Evolutionary conservation across 306 rosid genomes (phyloP).

Genomic region (Malus asiatica): DNA sequence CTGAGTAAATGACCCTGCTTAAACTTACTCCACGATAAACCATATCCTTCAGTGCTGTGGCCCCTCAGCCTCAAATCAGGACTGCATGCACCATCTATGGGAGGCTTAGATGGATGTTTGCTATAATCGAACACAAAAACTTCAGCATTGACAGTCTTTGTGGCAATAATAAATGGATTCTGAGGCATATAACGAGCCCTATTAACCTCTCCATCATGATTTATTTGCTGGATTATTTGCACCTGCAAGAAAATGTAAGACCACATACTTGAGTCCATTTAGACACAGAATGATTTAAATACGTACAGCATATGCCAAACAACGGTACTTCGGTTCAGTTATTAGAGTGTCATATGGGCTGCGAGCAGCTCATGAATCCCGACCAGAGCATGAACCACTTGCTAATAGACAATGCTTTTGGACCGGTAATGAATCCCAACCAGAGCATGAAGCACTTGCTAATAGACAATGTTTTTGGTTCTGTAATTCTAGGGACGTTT

Average conservation of each 20-base stretch:
- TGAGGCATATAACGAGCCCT: conserved; percentile 97
- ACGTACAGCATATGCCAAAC: neutral
- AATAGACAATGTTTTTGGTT: too few relatives aligned
- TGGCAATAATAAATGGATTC: conserved; percentile 76
- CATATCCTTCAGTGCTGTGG: conserved; percentile 94
- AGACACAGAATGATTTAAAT: neutral
- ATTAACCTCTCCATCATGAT: conserved; percentile 97
- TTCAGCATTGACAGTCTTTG: conserved; percentile 89
- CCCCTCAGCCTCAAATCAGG: conserved; percentile 90
- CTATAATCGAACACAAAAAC: conserved; percentile 92
- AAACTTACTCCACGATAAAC: conserved; percentile 92
- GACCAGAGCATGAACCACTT: neutral
- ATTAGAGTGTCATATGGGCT: neutral
- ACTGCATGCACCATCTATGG: conserved; percentile 87
- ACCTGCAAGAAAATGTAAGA: conserved; percentile 29
- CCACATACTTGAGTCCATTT: neutral
- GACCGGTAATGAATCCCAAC: neutral
- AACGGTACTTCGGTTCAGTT: neutral
- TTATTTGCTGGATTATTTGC: conserved; percentile 93
- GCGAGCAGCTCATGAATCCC: neutral
- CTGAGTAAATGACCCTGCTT: conserved; percentile 88
- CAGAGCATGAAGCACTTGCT: neutral
- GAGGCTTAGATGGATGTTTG: conserved; percentile 95
- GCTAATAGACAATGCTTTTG: neutral
- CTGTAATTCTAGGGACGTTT: neutral